These are phyloP conservation scores for Dactylellina parvicollis DNA, from an alignment of 2,329 filamentous ascomycete genomes.

Conservation along the genomic window DNA sequence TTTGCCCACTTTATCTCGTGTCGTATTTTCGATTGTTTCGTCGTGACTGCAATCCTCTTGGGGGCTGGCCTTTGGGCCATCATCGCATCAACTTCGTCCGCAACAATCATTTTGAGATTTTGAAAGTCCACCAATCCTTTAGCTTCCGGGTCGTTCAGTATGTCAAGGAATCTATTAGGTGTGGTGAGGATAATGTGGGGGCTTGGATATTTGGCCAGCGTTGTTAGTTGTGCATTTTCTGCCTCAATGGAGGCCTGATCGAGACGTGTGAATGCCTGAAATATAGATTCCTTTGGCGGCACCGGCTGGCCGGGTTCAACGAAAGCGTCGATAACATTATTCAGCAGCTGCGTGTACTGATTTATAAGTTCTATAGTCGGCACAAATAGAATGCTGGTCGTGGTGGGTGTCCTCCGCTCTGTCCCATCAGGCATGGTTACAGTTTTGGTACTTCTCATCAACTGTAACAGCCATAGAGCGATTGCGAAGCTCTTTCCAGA, in stretches of 20 bases:
- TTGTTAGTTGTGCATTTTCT: constrained; percentile 46
- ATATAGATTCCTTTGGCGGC: constrained; percentile 39
- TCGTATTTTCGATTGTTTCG: not conserved
- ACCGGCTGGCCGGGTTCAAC: constrained; percentile 13
- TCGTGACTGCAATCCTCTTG: constrained; percentile 20
- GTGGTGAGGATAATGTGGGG: constrained; percentile 58
- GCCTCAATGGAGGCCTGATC: constrained; percentile 4
- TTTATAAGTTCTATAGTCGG: constrained; percentile 55
- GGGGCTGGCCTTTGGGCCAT: constrained; percentile 32
- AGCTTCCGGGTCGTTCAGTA: constrained; percentile 54
- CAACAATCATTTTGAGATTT: constrained; percentile 55
- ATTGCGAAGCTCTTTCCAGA: constrained; percentile 58
- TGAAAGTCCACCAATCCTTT: constrained; percentile 55
- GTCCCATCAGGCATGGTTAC: constrained; percentile 16
- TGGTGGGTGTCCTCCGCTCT: constrained; percentile 45
- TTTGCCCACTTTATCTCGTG: constrained; percentile 34
- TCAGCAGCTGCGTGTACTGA: constrained; percentile 25
- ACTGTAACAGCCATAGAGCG: constrained; percentile 55
- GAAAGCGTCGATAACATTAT: constrained; percentile 25
- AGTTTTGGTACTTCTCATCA: constrained; percentile 36
- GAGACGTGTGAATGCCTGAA: constrained; percentile 52
- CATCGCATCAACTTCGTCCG: constrained; percentile 57
- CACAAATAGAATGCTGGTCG: constrained; percentile 56
- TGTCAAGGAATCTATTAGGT: constrained; percentile 55
- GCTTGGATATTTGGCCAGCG: constrained; percentile 50